Base-by-base conservation (phyloP, 1,139 yeast species). In the Blastobotrys ciferrii region DNA sequence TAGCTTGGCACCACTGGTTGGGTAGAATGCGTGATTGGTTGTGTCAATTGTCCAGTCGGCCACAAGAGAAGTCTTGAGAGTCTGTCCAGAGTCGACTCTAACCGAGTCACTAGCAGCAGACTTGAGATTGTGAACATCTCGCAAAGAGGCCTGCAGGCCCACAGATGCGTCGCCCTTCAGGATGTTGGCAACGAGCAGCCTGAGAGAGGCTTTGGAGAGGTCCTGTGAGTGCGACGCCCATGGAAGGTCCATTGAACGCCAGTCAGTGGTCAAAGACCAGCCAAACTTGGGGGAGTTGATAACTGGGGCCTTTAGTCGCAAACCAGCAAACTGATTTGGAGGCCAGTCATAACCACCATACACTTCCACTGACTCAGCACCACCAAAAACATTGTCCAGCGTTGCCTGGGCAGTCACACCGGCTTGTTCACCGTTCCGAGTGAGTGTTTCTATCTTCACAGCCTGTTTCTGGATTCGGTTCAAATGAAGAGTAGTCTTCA, bases 161-260 rank as follows among this genome's bases (percentile, higher is more conserved):
- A 85, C 14, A 19, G 40, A 36, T 36, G 28, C 40, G 18, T 18
- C 52, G 53, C 86, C 92, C 32, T 57, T 17, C 13, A 61, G 53
- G 32, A 62, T 59, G 12, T 71, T 72, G 2, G 68, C 67, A 14
- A 54, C 57, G 4, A 47, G 7, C 56, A 49, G n/a, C 54, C 56
- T 33, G 59, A 52, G 13, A 65, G 58, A 38, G 40, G 71, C 72
- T 38, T 87, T 70, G 4, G 37, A 38, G 7, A 42, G 14, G 23
- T 38, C 44, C 30, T 42, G 37, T 30, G 49, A 47, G 30, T 47
- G 51, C 15, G 51, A 50, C 2, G 78, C 74, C 83, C 84, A 84
- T 46, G 88, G 95, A 41, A 82, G 72, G 42, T 74, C 73, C 53
- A 87, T 70, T 11, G 84, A 75, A 46, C 87, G 82, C 89, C 56